A percentile compares a stretch with the other conserved stretches of the same genome.
phyloP scores from a whole-genome alignment of 805 yeast genomes.

The Yamadazyma sp. region DNA sequence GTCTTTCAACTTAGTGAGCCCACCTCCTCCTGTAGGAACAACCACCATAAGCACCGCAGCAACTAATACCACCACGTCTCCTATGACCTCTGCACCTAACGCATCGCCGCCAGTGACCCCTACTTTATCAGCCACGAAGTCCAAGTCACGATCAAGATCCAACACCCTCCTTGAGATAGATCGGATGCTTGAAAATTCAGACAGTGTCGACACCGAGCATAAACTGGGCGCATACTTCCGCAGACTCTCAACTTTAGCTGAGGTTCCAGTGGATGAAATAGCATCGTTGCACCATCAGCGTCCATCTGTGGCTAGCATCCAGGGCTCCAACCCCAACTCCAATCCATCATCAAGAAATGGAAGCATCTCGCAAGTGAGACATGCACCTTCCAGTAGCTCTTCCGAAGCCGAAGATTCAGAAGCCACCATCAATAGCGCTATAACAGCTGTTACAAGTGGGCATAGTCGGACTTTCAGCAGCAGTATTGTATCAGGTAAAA shows the following conservation, averaged over 20 bases:
- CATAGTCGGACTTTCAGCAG: slow-evolving; percentile 8
- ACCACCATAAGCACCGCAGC: slow-evolving; percentile 18
- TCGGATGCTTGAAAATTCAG: slow-evolving; percentile 35
- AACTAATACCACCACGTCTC: not conserved
- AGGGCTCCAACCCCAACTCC: slow-evolving; percentile 10
- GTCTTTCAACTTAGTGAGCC: slow-evolving; percentile 16
- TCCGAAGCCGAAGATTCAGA: slow-evolving; percentile 11
- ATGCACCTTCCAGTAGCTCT: slow-evolving; percentile 8
- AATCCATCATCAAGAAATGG: slow-evolving; percentile 14
- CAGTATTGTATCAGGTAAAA: slow-evolving; percentile 5
- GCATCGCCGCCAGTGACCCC: slow-evolving; percentile 15
- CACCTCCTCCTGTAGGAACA: slow-evolving; percentile 17
- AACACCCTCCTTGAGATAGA: slow-evolving; percentile 38
- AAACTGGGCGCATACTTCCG: slow-evolving; percentile 64
- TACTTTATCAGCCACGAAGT: slow-evolving; percentile 1
- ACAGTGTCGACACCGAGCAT: slow-evolving; percentile 42
- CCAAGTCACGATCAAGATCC: slow-evolving; percentile 29
- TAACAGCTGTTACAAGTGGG: not conserved
- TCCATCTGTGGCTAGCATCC: slow-evolving; percentile 1
- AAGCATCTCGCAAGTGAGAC: slow-evolving; percentile 9
- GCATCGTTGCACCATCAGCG: not conserved
- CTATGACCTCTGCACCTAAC: not conserved
- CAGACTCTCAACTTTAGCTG: slow-evolving; percentile 64
- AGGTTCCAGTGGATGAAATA: slow-evolving; percentile 30
- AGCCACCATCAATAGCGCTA: not conserved